Conservation (phyloP, 139 green algal genomes). For the Chlorella sp. region DNA sequence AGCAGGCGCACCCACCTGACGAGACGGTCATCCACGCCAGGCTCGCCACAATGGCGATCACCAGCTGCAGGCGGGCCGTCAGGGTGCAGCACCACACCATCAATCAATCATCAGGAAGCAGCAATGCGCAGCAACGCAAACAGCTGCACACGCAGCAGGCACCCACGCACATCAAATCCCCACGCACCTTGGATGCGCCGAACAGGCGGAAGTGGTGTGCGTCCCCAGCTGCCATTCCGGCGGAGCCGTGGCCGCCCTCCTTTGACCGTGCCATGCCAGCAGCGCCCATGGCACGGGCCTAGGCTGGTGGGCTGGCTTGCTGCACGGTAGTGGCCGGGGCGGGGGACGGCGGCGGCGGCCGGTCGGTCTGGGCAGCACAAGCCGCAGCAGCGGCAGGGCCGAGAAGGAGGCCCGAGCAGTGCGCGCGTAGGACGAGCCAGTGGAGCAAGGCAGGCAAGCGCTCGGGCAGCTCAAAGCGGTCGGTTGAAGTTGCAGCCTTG, state of each 20-base stretch:
- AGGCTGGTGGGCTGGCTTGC: too few relatives aligned
- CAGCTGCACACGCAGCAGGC: not conserved
- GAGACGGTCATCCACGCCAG: slow-evolving; percentile 78
- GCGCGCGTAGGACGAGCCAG: too few relatives aligned
- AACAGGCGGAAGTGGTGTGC: slow-evolving; percentile 24
- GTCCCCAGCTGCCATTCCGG: not conserved
- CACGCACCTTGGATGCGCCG: slow-evolving; percentile 13
- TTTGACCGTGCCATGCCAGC: not conserved
- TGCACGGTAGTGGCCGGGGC: too few relatives aligned
- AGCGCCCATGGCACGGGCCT: too few relatives aligned
- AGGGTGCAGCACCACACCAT: not conserved
- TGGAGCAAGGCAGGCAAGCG: too few relatives aligned
- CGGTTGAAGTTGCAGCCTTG: too few relatives aligned
- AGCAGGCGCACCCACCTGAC: not conserved
- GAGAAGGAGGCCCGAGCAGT: too few relatives aligned
- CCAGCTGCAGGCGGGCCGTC: not conserved
- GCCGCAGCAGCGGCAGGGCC: too few relatives aligned
- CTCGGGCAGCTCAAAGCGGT: too few relatives aligned
- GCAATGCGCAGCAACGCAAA: not conserved
- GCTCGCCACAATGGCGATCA: slow-evolving; percentile 40
- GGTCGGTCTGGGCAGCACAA: too few relatives aligned
- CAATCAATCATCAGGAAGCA: not conserved
- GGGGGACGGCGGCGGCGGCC: too few relatives aligned
- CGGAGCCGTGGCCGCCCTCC: not conserved
- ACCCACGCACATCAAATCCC: not conserved